phyloP scores from a whole-genome alignment of 1,284 basidiomycete species.

The Malassezia caprae region DNA sequence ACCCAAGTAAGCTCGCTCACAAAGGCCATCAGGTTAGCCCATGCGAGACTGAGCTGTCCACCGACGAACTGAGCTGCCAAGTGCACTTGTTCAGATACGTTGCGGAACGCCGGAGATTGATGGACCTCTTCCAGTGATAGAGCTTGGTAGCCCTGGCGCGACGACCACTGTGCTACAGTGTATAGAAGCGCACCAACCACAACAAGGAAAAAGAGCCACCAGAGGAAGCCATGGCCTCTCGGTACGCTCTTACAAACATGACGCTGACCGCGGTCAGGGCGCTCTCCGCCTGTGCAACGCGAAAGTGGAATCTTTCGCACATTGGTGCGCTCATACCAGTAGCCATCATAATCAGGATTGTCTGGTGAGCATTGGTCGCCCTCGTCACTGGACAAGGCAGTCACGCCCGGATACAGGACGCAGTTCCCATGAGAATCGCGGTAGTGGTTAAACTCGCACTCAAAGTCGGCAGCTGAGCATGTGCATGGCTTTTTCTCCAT shows the following conservation, averaged over 20 bases:
- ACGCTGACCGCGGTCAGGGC: slow-evolving; percentile 35
- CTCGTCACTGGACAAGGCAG: slow-evolving; percentile 18
- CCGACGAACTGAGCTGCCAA: slow-evolving; percentile 18
- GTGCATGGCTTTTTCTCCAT: slow-evolving; percentile 28
- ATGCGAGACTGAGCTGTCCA: slow-evolving; percentile 17
- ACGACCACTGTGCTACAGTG: slow-evolving; percentile 33
- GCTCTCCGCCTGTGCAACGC: slow-evolving; percentile 31
- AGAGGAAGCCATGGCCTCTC: slow-evolving; percentile 30
- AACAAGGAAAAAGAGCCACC: slow-evolving; percentile 35
- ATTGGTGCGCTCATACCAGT: slow-evolving; percentile 44
- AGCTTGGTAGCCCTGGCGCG: slow-evolving; percentile 49
- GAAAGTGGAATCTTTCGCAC: slow-evolving; percentile 41
- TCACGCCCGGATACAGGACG: slow-evolving; percentile 31
- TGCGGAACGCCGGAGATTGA: slow-evolving; percentile 21
- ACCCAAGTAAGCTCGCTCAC: background rate
- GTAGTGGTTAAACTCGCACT: slow-evolving; percentile 47
- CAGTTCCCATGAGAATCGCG: slow-evolving; percentile 32
- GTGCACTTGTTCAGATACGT: slow-evolving; percentile 12
- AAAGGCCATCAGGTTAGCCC: slow-evolving; percentile 18
- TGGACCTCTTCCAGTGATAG: slow-evolving; percentile 24
- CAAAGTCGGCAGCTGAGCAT: slow-evolving; percentile 43
- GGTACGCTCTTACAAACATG: slow-evolving; percentile 32
- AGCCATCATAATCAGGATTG: slow-evolving; percentile 27
- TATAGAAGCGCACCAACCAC: slow-evolving; percentile 27
- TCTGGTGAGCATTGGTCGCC: slow-evolving; percentile 30